Evolutionary conservation across 164 flowering plant species (phyloP).

Genomic region (Stephania japonica): DNA sequence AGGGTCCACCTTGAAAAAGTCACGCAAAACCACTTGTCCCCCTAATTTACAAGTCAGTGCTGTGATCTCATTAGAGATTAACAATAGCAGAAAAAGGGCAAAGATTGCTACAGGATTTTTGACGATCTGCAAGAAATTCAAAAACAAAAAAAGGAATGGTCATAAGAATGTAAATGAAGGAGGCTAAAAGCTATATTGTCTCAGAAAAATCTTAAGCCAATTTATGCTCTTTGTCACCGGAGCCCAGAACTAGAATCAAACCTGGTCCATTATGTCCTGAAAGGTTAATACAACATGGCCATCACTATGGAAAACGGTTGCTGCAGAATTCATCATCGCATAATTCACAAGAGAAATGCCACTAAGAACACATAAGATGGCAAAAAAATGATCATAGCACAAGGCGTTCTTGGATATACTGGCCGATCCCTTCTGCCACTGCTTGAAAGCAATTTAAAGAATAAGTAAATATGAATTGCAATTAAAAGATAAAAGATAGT

Average conservation of each 20-base stretch:
- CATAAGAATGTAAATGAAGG: neutral
- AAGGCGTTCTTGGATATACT: conserved; percentile 38
- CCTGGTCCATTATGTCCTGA: conserved; percentile 92
- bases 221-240: too few relatives aligned
- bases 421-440: conserved; percentile 36
- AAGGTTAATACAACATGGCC: conserved; percentile 68
- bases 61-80: conserved; percentile 55
- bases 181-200: neutral
- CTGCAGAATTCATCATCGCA: conserved; percentile 75
- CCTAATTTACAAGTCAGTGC: conserved; percentile 56
- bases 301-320: conserved; percentile 58
- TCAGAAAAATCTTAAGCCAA: neutral
- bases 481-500: neutral
- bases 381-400: conserved; percentile 71
- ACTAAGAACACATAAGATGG: conserved; percentile 61
- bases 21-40: conserved; percentile 48
- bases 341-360: conserved; percentile 73
- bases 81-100: conserved; percentile 46
- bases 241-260: conserved; percentile 11
- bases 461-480: neutral
- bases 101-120: conserved; percentile 54
- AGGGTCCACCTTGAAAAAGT: conserved; percentile 48
- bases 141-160: neutral
- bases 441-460: conserved; percentile 7
- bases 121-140: conserved; percentile 50